A percentile compares a stretch with the other conserved stretches of the same genome.
Conservation (phyloP, 148 eudicot genomes). For the Chenopodium suecicum region DNA sequence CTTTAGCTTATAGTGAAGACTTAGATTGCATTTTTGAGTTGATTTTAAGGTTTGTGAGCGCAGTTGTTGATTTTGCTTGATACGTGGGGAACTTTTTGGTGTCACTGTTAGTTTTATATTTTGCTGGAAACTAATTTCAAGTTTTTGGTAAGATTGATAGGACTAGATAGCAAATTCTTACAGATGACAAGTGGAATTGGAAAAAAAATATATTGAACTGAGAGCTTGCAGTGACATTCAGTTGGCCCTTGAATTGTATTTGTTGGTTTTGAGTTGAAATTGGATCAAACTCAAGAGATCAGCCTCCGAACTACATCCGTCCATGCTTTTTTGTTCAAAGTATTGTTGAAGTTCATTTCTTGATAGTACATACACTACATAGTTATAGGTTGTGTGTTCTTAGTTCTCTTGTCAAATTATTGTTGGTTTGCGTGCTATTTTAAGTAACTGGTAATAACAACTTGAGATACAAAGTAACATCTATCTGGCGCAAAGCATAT, state of each 20-base stretch:
- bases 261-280: neutral
- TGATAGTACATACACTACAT: neutral
- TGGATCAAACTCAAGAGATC: neutral
- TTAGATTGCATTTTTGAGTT: slow-evolving; percentile 11
- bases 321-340: neutral
- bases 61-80: neutral
- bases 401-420: neutral
- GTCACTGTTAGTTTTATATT: neutral
- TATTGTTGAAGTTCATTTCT: neutral
- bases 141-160: neutral
- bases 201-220: neutral
- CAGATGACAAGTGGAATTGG: neutral
- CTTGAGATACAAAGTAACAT: neutral
- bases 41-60: neutral
- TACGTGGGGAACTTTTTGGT: neutral
- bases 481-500: neutral
- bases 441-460: neutral
- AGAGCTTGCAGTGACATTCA: neutral
- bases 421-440: too few species aligned
- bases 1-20: neutral
- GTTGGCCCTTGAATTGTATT: neutral
- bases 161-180: neutral
- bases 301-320: neutral
- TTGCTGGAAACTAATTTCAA: neutral
- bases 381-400: neutral